phyloP scores from a whole-genome alignment of 2,329 filamentous ascomycete species.

The Aspergillus sp. region DNA sequence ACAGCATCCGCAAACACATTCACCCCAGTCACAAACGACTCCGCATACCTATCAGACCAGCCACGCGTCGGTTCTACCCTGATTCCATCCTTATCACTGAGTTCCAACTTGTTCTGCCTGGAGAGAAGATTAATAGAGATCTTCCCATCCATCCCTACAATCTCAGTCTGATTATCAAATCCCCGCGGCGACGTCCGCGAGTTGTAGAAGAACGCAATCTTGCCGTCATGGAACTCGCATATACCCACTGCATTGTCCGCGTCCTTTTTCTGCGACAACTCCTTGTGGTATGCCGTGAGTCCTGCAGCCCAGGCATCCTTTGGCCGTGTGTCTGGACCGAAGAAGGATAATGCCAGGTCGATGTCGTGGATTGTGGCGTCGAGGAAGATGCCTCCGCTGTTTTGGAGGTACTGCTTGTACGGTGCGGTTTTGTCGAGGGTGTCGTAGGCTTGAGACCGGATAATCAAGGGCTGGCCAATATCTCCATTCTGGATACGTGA shows the following conservation, averaged over 20 bases:
- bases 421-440: slow-evolving; percentile 64
- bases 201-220: slow-evolving; percentile 64
- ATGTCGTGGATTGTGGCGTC: slow-evolving; percentile 71
- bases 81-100: too few species aligned
- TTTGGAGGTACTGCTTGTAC: slow-evolving; percentile 65
- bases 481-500: slow-evolving; percentile 52
- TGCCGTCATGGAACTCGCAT: slow-evolving; percentile 63
- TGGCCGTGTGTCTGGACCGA: slow-evolving; percentile 54
- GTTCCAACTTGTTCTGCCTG: too few species aligned
- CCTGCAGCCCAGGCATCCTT: slow-evolving; percentile 58
- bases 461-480: slow-evolving; percentile 60
- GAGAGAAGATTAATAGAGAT: not conserved
- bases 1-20: too few species aligned
- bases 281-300: slow-evolving; percentile 59
- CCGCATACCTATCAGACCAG: too few species aligned
- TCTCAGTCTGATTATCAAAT: slow-evolving; percentile 65
- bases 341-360: slow-evolving; percentile 63
- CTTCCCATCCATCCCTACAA: slow-evolving; percentile 66
- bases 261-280: slow-evolving; percentile 56
- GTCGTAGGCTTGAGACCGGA: slow-evolving; percentile 66
- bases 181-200: slow-evolving; percentile 66
- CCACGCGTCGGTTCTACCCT: too few species aligned
- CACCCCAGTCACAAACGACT: too few species aligned
- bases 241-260: slow-evolving; percentile 63
- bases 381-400: slow-evolving; percentile 66